A percentile compares a stretch with the other conserved stretches of the same genome.
Evolutionary conservation across 1,139 yeast genomes (phyloP).

Genomic region (Blastobotrys persicus): DNA sequence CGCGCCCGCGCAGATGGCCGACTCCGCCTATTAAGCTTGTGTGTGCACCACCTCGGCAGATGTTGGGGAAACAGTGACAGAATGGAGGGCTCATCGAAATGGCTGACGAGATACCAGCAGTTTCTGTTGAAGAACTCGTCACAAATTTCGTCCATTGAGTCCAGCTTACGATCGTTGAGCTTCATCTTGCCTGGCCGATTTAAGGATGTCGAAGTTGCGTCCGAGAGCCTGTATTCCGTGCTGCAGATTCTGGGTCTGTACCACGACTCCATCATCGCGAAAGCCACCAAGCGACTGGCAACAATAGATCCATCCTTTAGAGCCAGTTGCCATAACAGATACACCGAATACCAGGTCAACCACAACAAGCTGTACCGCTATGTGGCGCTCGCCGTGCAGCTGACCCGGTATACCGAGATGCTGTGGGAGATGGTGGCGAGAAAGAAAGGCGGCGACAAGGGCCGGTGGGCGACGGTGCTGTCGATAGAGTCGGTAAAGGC

Average conservation of each 20-base stretch:
- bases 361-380: constrained; percentile 31
- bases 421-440: constrained; percentile 40
- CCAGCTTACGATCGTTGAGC: constrained; percentile 38
- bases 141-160: constrained; percentile 41
- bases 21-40: constrained; percentile 4
- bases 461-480: constrained; percentile 36
- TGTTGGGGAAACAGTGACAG: no score
- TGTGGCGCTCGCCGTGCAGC: constrained; percentile 35
- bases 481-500: constrained; percentile 39
- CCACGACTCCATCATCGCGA: constrained; percentile 39
- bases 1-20: constrained; percentile 1
- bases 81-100: constrained; percentile 14
- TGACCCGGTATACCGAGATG: constrained; percentile 39
- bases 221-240: constrained; percentile 37
- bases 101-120: constrained; percentile 32
- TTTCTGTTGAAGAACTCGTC: constrained; percentile 39
- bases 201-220: constrained; percentile 41
- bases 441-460: constrained; percentile 30
- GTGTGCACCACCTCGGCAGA: no score
- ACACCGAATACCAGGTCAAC: constrained; percentile 32
- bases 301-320: constrained; percentile 24
- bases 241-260: constrained; percentile 40
- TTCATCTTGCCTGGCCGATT: constrained; percentile 43
- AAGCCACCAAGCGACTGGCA: constrained; percentile 32
- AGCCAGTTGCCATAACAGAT: constrained; percentile 36